A percentile compares a stretch with the other conserved stretches of the same genome.
Evolutionary conservation across 345 rosid species (phyloP).

Genomic region (Dimocarpus longan): DNA sequence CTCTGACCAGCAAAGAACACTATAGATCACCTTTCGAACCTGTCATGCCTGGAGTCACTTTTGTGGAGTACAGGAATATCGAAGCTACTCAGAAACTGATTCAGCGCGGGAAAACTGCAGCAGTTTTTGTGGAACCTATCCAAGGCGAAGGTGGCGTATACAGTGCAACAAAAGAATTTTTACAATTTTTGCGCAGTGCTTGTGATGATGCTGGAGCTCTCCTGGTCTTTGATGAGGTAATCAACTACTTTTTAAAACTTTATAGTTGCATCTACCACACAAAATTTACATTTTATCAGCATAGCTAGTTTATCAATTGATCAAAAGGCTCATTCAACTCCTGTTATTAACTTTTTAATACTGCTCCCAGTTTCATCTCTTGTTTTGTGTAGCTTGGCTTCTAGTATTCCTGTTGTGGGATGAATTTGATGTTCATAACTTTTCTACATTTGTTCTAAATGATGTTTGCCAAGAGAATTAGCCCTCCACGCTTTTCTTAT

Average conservation of each 20-base stretch:
- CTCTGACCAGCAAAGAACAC: slow-evolving; percentile 89
- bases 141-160: slow-evolving; percentile 98
- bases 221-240: slow-evolving; percentile 91
- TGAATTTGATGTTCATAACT: neutral
- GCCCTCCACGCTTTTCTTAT: neutral
- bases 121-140: slow-evolving; percentile 91
- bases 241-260: neutral
- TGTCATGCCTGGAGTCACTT: slow-evolving; percentile 97
- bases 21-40: slow-evolving; percentile 92
- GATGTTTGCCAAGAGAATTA: neutral
- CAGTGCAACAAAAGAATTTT: slow-evolving; percentile 75
- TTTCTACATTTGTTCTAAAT: neutral
- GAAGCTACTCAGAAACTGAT: slow-evolving; percentile 61
- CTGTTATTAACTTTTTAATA: neutral
- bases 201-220: slow-evolving; percentile 85
- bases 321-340: neutral
- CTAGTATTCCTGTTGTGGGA: neutral
- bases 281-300: neutral
- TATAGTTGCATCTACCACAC: neutral
- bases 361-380: neutral
- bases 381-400: neutral
- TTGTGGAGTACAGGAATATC: slow-evolving; percentile 77
- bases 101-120: slow-evolving; percentile 64
- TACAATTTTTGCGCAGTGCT: slow-evolving; percentile 67
- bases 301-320: neutral